phyloP scores from a whole-genome alignment of 495 filamentous ascomycete genomes.

The Hyaloscypha variabilis region DNA sequence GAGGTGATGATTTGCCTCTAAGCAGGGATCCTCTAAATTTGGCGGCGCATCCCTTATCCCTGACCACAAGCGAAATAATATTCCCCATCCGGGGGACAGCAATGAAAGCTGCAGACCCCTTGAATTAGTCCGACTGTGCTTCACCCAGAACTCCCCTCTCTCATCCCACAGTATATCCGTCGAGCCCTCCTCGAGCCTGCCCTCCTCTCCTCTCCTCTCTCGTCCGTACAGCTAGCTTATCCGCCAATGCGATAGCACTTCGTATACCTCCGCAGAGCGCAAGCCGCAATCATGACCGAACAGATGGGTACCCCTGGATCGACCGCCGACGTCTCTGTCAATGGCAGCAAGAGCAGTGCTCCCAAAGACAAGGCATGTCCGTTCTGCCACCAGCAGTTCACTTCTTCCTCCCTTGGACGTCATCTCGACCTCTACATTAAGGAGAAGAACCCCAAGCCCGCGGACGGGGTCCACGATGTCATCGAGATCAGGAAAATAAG shows the following conservation, averaged over 20 bases:
- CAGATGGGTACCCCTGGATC: constrained; percentile 53
- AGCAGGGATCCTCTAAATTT: constrained; percentile 6
- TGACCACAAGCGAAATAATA: constrained; percentile 2
- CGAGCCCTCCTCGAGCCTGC: not conserved
- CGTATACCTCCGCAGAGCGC: not conserved
- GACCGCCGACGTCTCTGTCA: constrained; percentile 39
- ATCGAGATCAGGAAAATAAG: constrained; percentile 82
- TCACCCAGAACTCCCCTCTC: not conserved
- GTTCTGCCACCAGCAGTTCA: constrained; percentile 84
- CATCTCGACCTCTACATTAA: constrained; percentile 91
- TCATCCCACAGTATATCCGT: not conserved
- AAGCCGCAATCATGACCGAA: constrained; percentile 15
- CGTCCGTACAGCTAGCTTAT: not conserved
- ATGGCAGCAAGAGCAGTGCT: constrained; percentile 40
- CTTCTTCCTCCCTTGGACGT: constrained; percentile 88
- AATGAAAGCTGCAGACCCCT: constrained; percentile 16
- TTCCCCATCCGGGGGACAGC: not conserved
- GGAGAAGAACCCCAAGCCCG: constrained; percentile 78
- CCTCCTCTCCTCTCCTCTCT: not conserved
- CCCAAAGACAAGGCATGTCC: constrained; percentile 82
- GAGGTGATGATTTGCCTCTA: constrained; percentile 1
- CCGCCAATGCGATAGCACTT: constrained; percentile 22
- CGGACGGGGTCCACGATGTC: constrained; percentile 86
- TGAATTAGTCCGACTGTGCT: not conserved
- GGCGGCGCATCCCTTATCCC: constrained; percentile 3